Conservation (phyloP, 2,329 filamentous ascomycete genomes). For the Fusarium newnesense region DNA sequence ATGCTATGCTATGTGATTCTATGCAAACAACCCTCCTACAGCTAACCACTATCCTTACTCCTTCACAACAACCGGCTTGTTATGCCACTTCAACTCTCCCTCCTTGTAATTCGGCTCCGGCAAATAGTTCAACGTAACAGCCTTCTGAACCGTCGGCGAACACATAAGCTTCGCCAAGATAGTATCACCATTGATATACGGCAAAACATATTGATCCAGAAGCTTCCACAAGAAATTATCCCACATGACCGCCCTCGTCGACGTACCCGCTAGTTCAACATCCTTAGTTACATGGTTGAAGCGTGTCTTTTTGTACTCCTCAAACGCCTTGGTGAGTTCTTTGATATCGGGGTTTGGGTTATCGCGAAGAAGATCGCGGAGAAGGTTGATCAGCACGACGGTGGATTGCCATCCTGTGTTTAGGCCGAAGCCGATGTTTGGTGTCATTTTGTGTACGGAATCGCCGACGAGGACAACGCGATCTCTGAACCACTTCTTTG, state of each 20-base stretch:
- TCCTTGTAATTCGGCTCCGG: constrained; percentile 24
- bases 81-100: constrained; percentile 20
- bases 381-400: constrained; percentile 16
- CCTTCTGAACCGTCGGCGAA: constrained; percentile 22
- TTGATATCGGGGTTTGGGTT: background rate
- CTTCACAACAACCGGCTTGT: constrained; percentile 8
- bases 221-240: constrained; percentile 23
- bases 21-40: background rate
- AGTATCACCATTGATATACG: constrained; percentile 25
- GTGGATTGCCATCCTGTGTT: constrained; percentile 36
- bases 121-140: constrained; percentile 23
- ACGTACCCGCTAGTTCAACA: constrained; percentile 12
- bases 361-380: constrained; percentile 1
- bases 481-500: constrained; percentile 27
- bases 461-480: constrained; percentile 32
- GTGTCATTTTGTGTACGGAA: constrained; percentile 35
- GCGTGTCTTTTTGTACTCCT: constrained; percentile 1
- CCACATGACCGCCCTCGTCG: constrained; percentile 26
- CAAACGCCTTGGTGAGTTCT: background rate
- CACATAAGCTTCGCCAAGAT: constrained; percentile 27
- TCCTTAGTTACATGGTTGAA: constrained; percentile 6
- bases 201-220: constrained; percentile 23
- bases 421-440: constrained; percentile 30
- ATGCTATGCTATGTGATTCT: background rate
- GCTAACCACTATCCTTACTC: fast-evolving